Conservation (phyloP, 139 green algal species). For the Chlamydomonas sphaeroides region DNA sequence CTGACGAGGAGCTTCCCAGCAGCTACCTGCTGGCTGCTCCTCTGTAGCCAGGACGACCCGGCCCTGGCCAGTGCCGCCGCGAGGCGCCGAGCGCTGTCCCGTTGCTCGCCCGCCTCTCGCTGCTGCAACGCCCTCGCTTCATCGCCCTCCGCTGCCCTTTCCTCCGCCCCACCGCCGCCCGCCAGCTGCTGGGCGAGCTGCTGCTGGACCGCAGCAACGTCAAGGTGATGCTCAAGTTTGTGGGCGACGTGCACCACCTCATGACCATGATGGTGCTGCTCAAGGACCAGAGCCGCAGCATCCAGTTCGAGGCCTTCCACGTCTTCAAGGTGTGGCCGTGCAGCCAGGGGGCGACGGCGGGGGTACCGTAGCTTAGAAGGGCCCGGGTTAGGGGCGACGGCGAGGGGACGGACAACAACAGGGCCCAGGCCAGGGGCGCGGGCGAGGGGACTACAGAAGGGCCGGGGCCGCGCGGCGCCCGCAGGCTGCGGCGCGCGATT, state of each 20-base stretch:
- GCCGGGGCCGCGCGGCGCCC: too few species aligned
- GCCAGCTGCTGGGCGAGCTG: constrained; percentile 91
- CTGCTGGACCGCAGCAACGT: constrained; percentile 89
- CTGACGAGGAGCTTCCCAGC: too few species aligned
- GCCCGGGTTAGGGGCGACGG: too few species aligned
- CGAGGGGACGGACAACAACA: too few species aligned
- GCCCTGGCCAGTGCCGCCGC: too few species aligned
- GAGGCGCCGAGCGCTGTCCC: not conserved
- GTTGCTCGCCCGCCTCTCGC: not conserved
- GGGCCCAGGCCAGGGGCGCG: too few species aligned
- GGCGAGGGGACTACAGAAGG: too few species aligned
- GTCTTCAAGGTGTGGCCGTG: constrained; percentile 91
- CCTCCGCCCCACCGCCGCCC: not conserved
- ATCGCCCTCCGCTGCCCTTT: not conserved
- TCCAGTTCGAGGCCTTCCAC: constrained; percentile 98
- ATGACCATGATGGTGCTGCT: constrained; percentile 95
- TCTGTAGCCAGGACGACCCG: too few species aligned
- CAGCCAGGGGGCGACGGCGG: too few species aligned
- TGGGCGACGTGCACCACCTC: constrained; percentile 87
- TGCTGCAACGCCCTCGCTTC: not conserved
- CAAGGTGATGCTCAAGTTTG: constrained; percentile 91
- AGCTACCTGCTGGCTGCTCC: too few species aligned
- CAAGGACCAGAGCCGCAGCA: constrained; percentile 86
- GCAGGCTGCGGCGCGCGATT: too few species aligned
- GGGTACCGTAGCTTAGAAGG: too few species aligned